Evolutionary conservation across 164 flowering plant genomes (phyloP).

Genomic region (Nelumbo lutea): DNA sequence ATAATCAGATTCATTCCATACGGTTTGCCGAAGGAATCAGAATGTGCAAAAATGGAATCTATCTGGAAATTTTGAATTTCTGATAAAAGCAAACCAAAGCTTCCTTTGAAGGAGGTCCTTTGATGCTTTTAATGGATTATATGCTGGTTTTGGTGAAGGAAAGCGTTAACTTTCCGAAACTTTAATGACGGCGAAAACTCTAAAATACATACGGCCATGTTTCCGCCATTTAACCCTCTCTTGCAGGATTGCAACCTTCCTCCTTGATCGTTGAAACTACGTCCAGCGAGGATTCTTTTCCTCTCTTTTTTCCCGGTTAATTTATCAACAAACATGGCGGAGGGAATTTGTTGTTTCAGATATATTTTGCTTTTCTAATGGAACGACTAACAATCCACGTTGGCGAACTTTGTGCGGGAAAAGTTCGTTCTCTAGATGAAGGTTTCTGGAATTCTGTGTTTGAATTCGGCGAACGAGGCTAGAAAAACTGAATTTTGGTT

Average conservation of each 20-base stretch:
- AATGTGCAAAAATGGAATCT: background rate
- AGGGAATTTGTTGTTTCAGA: background rate
- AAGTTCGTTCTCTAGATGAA: background rate
- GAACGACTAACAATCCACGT: background rate
- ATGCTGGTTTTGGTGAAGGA: background rate
- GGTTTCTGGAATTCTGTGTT: background rate
- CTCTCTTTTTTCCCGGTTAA: background rate
- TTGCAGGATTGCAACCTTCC: background rate
- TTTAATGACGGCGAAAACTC: background rate
- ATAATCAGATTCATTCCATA: background rate
- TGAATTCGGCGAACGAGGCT: background rate
- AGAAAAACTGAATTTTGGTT: background rate
- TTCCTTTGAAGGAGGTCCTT: background rate
- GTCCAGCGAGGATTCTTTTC: background rate
- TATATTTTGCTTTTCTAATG: background rate
- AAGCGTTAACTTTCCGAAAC: background rate
- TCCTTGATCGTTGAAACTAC: background rate
- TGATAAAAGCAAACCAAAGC: background rate
- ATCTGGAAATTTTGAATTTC: slow-evolving; percentile 4
- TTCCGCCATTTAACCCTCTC: background rate
- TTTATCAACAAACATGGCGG: background rate
- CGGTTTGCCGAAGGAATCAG: background rate
- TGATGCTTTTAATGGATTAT: slow-evolving; percentile 1
- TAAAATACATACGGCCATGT: background rate
- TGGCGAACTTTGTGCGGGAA: background rate